Evolutionary conservation across 2,329 filamentous ascomycete genomes (phyloP).

Genomic region (Stenocarpella maydis): DNA sequence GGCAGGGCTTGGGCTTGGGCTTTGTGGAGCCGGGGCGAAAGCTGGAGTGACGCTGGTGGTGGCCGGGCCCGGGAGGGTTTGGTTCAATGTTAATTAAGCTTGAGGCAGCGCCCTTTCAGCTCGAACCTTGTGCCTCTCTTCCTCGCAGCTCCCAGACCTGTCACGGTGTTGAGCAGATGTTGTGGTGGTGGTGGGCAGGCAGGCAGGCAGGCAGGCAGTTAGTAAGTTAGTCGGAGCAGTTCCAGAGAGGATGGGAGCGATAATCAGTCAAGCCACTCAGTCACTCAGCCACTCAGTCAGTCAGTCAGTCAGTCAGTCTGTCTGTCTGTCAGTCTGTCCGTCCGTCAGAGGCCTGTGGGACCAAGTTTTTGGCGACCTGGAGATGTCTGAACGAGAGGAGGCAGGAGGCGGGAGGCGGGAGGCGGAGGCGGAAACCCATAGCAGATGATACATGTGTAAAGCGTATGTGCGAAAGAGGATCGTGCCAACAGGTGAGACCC

Average conservation of each 20-base stretch:
- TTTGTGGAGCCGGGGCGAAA: slow-evolving; percentile 22
- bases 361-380: neutral
- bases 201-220: no score
- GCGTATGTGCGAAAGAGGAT: no score
- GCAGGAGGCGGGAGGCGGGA: neutral
- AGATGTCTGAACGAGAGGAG: neutral
- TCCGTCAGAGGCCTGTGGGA: neutral
- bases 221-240: neutral
- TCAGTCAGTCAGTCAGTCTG: neutral
- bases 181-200: neutral
- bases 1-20: slow-evolving; percentile 22
- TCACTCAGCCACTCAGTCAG: neutral
- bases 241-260: slow-evolving; percentile 18
- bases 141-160: neutral
- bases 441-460: no score
- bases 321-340: neutral
- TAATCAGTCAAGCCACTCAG: slow-evolving; percentile 2
- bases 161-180: neutral
- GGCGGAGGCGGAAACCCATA: neutral
- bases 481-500: no score
- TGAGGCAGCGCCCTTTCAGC: neutral
- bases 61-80: slow-evolving; percentile 14
- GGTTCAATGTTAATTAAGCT: neutral
- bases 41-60: slow-evolving; percentile 15
- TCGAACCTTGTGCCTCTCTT: neutral